These are phyloP conservation scores for Niveomyces coronatus DNA, from an alignment of 2,329 filamentous ascomycete species.

Conservation along the genomic window DNA sequence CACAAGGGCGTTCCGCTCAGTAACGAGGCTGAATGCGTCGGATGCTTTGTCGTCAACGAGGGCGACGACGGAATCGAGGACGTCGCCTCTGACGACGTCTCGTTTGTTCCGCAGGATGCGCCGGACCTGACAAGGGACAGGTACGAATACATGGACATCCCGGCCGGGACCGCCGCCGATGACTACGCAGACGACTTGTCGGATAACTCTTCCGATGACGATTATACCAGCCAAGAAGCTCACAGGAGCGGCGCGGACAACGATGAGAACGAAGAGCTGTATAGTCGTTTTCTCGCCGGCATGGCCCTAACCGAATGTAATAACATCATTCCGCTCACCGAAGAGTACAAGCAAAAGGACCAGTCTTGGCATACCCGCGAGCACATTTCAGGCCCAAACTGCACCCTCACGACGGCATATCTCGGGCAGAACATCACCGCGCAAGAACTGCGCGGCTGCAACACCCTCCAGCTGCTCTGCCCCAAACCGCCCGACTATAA, in stretches of 20 bases:
- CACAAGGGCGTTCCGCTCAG: background rate
- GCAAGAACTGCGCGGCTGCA: constrained; percentile 18
- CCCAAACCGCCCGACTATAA: constrained; percentile 14
- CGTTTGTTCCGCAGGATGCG: background rate
- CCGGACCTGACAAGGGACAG: constrained; percentile 1
- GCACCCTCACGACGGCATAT: constrained; percentile 12
- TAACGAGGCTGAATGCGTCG: constrained; percentile 4
- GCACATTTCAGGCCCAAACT: constrained; percentile 16
- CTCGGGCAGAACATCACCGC: constrained; percentile 15
- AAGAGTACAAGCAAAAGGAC: constrained; percentile 6
- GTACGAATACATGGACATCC: constrained; percentile 1
- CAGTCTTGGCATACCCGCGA: constrained; percentile 11
- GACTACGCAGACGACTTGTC: background rate
- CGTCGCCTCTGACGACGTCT: background rate
- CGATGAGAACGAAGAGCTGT: background rate
- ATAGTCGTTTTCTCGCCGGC: background rate
- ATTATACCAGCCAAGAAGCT: background rate
- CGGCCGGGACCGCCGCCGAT: background rate
- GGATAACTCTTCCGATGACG: background rate
- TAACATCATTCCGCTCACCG: constrained; percentile 5
- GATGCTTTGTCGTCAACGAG: constrained; percentile 9
- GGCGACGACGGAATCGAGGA: constrained; percentile 2
- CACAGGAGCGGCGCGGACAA: background rate
- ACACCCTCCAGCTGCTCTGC: constrained; percentile 17
- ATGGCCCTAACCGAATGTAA: background rate